Percentiles rank a stretch among this genome's conserved stretches.
Evolutionary conservation across 352 stramenopile species (phyloP).

Genomic region (Phytophthora syringae): DNA sequence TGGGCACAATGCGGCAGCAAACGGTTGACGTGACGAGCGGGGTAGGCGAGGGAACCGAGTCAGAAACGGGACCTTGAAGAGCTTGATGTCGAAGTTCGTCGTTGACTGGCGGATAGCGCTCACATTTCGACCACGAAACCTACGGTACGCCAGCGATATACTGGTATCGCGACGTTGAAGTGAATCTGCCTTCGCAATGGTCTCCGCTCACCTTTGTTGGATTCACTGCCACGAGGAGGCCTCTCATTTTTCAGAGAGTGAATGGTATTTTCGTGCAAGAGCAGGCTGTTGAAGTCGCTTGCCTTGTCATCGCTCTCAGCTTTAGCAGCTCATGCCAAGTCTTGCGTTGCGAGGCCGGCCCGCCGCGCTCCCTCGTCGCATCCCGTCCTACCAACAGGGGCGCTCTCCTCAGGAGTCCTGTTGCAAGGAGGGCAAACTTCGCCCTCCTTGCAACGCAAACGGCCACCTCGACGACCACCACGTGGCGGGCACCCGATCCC

Average conservation of each 20-base stretch:
- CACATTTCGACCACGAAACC: conserved; percentile 3
- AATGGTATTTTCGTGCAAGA: conserved; percentile 24
- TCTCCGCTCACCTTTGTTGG: not conserved
- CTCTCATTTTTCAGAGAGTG: conserved; percentile 28
- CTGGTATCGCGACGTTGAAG: conserved; percentile 13
- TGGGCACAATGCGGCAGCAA: conserved; percentile 12
- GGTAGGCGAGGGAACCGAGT: conserved; percentile 21
- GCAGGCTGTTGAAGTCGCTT: conserved; percentile 25
- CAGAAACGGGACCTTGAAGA: conserved; percentile 12
- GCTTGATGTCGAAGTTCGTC: conserved; percentile 17
- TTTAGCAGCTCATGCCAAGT: too few relatives aligned
- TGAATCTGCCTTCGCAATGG: too few relatives aligned
- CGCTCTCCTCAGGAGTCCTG: too few relatives aligned
- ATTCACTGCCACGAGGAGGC: too few relatives aligned
- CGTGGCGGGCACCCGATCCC: conserved; percentile 22
- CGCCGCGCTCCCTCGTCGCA: not conserved
- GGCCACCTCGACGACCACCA: too few relatives aligned
- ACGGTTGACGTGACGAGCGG: conserved; percentile 16
- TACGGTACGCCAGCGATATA: conserved; percentile 21
- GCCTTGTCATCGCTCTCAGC: not conserved
- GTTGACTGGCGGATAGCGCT: conserved; percentile 15
- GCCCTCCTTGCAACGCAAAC: too few relatives aligned
- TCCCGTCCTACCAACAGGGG: not conserved
- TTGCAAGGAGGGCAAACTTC: too few relatives aligned
- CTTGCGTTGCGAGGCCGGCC: not conserved